These are phyloP conservation scores for Chenopodium quinoa DNA, from an alignment of 148 eudicot genomes.

Conservation along the genomic window DNA sequence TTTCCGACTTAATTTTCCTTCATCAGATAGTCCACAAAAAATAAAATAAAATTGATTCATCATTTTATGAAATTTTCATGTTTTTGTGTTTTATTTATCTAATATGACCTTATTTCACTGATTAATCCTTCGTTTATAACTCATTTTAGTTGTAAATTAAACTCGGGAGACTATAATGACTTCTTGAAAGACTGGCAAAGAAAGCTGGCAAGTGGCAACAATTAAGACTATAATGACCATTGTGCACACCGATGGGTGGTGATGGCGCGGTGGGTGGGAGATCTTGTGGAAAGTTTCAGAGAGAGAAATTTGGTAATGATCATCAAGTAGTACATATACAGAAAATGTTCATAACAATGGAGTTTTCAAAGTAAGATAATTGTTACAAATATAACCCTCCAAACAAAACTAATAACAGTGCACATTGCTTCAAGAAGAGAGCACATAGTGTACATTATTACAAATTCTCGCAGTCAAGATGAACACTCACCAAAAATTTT, in stretches of 20 bases:
- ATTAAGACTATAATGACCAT: neutral
- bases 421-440: constrained; percentile 11
- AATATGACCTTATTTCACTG: too few relatives aligned
- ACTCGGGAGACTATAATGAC: neutral
- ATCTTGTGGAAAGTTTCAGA: neutral
- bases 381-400: neutral
- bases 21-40: too few relatives aligned
- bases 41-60: too few relatives aligned
- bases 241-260: neutral
- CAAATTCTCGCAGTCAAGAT: constrained; percentile 16
- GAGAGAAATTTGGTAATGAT: neutral
- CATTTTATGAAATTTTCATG: too few relatives aligned
- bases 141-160: too few relatives aligned
- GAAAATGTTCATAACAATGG: neutral
- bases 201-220: too few relatives aligned
- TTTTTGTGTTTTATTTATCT: too few relatives aligned
- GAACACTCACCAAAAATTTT: constrained; percentile 21
- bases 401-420: neutral
- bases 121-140: too few relatives aligned
- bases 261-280: neutral
- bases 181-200: too few relatives aligned
- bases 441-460: constrained; percentile 22
- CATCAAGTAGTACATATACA: neutral
- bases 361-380: neutral
- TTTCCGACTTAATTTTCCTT: neutral